Conservation (phyloP, 1,284 basidiomycete species). For the Agroathelia rolfsii region DNA sequence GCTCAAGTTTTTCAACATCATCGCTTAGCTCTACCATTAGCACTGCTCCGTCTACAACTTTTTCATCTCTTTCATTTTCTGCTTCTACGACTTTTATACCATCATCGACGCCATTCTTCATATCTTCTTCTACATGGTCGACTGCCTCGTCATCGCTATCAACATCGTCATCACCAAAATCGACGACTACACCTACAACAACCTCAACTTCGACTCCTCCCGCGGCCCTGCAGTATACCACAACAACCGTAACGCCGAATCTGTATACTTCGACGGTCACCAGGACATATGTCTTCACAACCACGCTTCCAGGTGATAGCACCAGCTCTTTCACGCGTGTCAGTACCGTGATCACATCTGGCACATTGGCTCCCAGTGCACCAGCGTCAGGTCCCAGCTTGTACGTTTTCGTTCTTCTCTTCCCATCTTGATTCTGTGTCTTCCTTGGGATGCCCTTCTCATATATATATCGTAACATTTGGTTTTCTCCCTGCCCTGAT, state of each 20-base stretch:
- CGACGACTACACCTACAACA: conserved; percentile 12
- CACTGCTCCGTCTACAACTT: conserved; percentile 6
- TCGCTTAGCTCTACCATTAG: conserved; percentile 9
- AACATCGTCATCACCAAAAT: conserved; percentile 8
- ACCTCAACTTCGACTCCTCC: conserved; percentile 9
- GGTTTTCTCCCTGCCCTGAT: neutral
- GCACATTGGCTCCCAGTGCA: too few relatives aligned
- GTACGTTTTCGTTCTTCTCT: conserved; percentile 11
- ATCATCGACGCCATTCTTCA: conserved; percentile 1
- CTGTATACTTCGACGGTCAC: conserved; percentile 1
- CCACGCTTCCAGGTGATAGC: too few relatives aligned
- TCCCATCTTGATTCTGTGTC: neutral
- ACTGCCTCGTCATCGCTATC: conserved; percentile 8
- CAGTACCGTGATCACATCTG: too few relatives aligned
- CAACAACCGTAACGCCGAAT: conserved; percentile 7
- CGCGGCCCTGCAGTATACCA: conserved; percentile 6
- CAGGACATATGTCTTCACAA: conserved; percentile 6
- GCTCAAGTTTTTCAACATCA: too few relatives aligned
- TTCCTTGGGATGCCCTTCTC: neutral
- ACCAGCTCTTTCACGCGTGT: too few relatives aligned
- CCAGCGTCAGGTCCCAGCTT: too few relatives aligned
- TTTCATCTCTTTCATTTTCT: conserved; percentile 4
- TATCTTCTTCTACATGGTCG: conserved; percentile 8
- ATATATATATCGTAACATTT: neutral
- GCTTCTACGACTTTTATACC: neutral